Base-by-base conservation (phyloP, 2,329 filamentous ascomycete species). In the Drechslera avenae region DNA sequence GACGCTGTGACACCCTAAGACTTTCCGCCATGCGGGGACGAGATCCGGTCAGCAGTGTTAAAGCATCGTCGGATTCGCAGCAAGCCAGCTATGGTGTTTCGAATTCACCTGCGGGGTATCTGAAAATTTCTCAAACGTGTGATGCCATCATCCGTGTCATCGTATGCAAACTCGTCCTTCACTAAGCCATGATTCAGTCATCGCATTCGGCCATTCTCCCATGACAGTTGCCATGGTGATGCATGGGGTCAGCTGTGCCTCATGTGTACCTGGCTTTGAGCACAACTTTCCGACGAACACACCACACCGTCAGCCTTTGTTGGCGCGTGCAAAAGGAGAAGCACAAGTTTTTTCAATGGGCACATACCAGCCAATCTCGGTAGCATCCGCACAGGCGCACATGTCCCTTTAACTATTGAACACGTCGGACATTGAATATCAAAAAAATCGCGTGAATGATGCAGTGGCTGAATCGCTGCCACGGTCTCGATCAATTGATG, bases 231-330 rank as follows among this genome's bases (percentile, higher is more conserved):
- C 48, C 48, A 50, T 50, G 48, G 48, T 17, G 42, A 50, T 50
- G 48, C 48, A 50, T 45, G 44, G 48, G 48, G 48, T 50, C 43
- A 40, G 42, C 18, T 36, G 48, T 45, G 48, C 48, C 48, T 50
- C 48, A 50, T 46, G 42, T 50, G 48, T 46, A 50, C 48, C 48
- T 42, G 44, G 42, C 42, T 46, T 19, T 44, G 39, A 37, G 48
- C 48, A 36, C 48, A 50, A 50, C 36, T 48, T 45, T 45, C 42
- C 42, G 42, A 45, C 14, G 21, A 45, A 28, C 26, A 28, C 26
- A 28, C 26, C 26, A 28, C 26, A 28, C 26, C 26, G 26, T 28
- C 26, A 28, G 28, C 33, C 13, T 17, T 32, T 8, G 19, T 17
- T 45, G 42, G 42, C 17, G 42, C 42, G 42, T 45, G 42, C 42